phyloP scores from a whole-genome alignment of 2,329 filamentous ascomycete genomes.

The Epichloe aotearoae region DNA sequence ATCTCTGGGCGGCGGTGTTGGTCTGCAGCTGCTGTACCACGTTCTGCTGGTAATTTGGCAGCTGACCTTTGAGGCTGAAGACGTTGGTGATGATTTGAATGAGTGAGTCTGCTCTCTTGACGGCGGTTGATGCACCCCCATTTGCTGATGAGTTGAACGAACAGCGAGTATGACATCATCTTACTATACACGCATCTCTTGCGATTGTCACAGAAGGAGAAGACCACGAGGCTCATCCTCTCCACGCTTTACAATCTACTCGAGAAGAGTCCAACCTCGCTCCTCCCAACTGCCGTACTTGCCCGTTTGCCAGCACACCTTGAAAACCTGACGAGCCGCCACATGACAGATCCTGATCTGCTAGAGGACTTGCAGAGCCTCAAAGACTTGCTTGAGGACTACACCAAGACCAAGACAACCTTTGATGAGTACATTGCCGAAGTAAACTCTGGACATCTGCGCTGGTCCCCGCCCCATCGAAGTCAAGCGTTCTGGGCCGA shows the following conservation, averaged over 20 bases:
- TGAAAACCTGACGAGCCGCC: constrained; percentile 47
- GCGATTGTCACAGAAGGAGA: constrained; percentile 89
- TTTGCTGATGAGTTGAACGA: not conserved
- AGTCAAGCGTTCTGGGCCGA: constrained; percentile 83
- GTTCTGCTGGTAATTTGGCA: constrained; percentile 92
- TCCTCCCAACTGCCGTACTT: constrained; percentile 75
- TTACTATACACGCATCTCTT: constrained; percentile 86
- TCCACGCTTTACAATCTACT: constrained; percentile 85
- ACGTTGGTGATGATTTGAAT: constrained; percentile 63
- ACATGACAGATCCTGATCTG: constrained; percentile 51
- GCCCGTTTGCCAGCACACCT: constrained; percentile 63
- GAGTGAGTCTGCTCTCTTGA: constrained; percentile 42
- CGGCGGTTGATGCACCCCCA: not conserved
- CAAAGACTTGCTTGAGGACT: constrained; percentile 51
- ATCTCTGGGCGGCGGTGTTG: constrained; percentile 65
- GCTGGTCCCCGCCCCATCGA: constrained; percentile 86
- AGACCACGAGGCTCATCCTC: constrained; percentile 83
- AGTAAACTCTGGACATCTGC: constrained; percentile 71
- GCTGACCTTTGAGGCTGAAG: constrained; percentile 80
- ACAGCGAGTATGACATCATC: constrained; percentile 82
- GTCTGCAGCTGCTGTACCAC: constrained; percentile 86
- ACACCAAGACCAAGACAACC: constrained; percentile 59
- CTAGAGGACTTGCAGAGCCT: constrained; percentile 48
- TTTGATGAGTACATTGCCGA: constrained; percentile 86
- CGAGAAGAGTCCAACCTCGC: constrained; percentile 51